Evolutionary conservation across 306 rosid genomes (phyloP).

Genomic region (Fagus sylvatica): DNA sequence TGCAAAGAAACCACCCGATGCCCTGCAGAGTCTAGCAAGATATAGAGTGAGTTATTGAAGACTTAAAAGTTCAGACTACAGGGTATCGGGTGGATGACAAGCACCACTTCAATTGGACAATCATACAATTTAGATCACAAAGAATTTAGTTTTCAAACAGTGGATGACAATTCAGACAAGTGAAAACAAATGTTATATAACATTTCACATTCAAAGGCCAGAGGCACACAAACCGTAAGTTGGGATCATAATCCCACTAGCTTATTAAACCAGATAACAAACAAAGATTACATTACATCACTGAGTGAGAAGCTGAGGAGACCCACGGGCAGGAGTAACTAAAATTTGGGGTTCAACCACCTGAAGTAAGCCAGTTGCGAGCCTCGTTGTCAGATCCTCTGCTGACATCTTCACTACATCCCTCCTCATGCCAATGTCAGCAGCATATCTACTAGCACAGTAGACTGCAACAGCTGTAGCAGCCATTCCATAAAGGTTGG

Average conservation of each 20-base stretch:
- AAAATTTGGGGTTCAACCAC: conserved; percentile 59
- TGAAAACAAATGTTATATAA: background rate
- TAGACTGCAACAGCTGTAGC: conserved; percentile 69
- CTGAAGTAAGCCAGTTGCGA: conserved; percentile 57
- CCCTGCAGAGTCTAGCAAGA: too few species aligned
- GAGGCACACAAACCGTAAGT: background rate
- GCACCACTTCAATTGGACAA: too few species aligned
- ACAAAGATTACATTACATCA: conserved; percentile 24
- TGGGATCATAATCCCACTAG: background rate
- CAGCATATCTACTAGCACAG: conserved; percentile 83
- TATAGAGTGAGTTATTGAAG: too few species aligned
- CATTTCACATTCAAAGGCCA: background rate
- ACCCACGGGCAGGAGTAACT: conserved; percentile 16
- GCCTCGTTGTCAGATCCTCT: conserved; percentile 74
- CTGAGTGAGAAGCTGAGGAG: conserved; percentile 34
- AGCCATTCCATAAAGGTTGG: conserved; percentile 78
- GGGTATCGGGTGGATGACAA: too few species aligned
- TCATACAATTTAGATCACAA: background rate
- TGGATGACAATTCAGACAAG: background rate
- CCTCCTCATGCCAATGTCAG: conserved; percentile 78
- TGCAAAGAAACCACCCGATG: too few species aligned
- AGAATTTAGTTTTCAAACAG: background rate
- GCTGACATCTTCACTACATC: conserved; percentile 72
- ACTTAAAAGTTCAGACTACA: too few species aligned
- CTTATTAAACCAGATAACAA: background rate